These are phyloP conservation scores for Letharia lupina DNA, from an alignment of 495 filamentous ascomycete species.

Conservation along the genomic window DNA sequence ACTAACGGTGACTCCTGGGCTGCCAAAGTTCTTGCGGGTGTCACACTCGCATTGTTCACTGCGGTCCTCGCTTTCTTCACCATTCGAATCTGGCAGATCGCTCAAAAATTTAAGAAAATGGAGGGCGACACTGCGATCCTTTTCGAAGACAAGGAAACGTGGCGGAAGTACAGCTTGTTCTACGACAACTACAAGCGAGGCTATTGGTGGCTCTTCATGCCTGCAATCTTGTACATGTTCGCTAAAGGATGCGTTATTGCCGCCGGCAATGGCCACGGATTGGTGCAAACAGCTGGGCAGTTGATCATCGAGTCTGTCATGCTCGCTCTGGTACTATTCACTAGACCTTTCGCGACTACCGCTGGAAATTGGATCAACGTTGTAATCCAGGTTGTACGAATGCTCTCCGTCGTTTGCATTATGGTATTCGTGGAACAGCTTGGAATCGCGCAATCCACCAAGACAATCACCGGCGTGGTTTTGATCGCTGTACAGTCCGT, in stretches of 20 bases:
- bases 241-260: constrained; percentile 83
- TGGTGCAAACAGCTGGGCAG: constrained; percentile 69
- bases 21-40: constrained; percentile 72
- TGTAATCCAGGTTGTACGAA: constrained; percentile 87
- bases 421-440: constrained; percentile 91
- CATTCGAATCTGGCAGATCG: constrained; percentile 70
- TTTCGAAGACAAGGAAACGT: constrained; percentile 83
- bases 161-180: constrained; percentile 94
- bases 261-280: constrained; percentile 75
- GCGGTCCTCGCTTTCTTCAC: constrained; percentile 68
- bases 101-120: constrained; percentile 59
- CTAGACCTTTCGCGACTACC: constrained; percentile 74
- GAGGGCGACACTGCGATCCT: constrained; percentile 67
- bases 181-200: constrained; percentile 90
- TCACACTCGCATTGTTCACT: constrained; percentile 77
- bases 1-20: constrained; percentile 93
- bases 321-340: constrained; percentile 67
- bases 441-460: constrained; percentile 84
- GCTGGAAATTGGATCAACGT: constrained; percentile 91
- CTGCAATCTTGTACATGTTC: constrained; percentile 86
- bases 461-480: constrained; percentile 84
- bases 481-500: constrained; percentile 83
- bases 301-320: constrained; percentile 71
- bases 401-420: constrained; percentile 81
- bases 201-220: constrained; percentile 96